Base-by-base conservation (phyloP, 2,329 filamentous ascomycete species). In the Pseudogymnoascus sp. region DNA sequence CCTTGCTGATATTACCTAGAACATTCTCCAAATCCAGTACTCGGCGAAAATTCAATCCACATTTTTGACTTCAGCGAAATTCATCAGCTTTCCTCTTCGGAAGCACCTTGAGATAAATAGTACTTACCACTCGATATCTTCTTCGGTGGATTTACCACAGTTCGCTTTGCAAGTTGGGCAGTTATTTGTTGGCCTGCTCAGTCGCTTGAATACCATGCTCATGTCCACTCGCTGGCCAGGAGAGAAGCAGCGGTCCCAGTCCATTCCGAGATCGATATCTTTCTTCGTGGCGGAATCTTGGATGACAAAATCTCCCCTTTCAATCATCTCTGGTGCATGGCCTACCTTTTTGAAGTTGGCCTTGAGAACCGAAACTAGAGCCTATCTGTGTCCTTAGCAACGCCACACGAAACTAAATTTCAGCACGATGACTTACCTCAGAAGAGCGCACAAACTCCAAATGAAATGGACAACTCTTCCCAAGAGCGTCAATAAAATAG, bases 221-320 rank as follows among this genome's bases (percentile, higher is more conserved):
- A 74, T 74, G 14, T 69, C 69, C 4, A 72, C 71, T 26, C 65
- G 63, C 50, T 75, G 72, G 10, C 72, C 71, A 14, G 72, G 73
- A 22, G 26, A 64, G 40, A 75, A 72, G 16, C 69, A 72, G 12
- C 33, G 41, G 2, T 68, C 60, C 71, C 71, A 74, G 3, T 67
- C 50, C 31, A 33, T 43, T 1, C 50, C 12, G 1, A 74, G 60
- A 64, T 70, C 60, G n/a, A 74, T 62, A 19, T 66, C 61, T 31
- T 53, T 63, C 50, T 67, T 67, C 2, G 65, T 67, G 5, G 28
- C 50, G 24, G 62, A 65, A 40, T 74, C 70, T 59, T 71, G 65
- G 7, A 73, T 70, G 4, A 65, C 63, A 60, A 73, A 73, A 40
- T 71, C 66, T 3, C 68, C 66, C n/a, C 64, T 64, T 4, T 72